Percentiles rank a stretch among this genome's conserved stretches.
phyloP scores from a whole-genome alignment of 1,139 yeast species.

The Pichia sp. region DNA sequence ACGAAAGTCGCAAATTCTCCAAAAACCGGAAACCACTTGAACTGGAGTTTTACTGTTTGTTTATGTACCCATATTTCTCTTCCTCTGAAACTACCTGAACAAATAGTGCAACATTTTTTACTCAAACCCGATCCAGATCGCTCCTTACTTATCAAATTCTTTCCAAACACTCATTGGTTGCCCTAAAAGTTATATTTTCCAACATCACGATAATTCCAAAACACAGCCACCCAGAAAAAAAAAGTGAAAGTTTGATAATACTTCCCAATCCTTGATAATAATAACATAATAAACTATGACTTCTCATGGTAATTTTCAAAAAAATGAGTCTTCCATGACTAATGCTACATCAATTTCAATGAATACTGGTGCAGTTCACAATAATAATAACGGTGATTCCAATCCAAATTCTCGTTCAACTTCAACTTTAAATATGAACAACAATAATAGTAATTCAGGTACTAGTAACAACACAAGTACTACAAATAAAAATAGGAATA shows the following conservation, averaged over 20 bases:
- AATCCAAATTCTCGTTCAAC: not conserved
- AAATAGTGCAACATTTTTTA: too few species aligned
- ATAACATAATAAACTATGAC: not conserved
- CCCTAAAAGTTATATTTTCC: not conserved
- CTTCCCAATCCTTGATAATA: too few species aligned
- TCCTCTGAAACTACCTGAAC: not conserved
- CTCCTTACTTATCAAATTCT: too few species aligned
- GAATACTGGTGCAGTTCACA: not conserved
- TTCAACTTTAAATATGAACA: not conserved
- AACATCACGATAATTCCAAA: not conserved
- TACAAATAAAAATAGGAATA: conserved; percentile 25
- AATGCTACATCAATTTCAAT: not conserved
- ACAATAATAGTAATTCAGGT: too few species aligned
- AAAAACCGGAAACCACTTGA: not conserved
- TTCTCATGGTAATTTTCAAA: not conserved
- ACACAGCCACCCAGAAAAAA: not conserved
- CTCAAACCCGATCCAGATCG: too few species aligned
- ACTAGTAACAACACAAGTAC: too few species aligned
- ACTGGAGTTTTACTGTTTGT: not conserved
- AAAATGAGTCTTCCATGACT: not conserved
- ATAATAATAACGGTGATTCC: not conserved
- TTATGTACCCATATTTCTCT: not conserved
- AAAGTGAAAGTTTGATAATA: not conserved
- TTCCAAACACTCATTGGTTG: not conserved
- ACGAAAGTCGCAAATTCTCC: not conserved